These are phyloP conservation scores for Wickerhamomyces mucosus DNA, from an alignment of 805 yeast species.

Conservation along the genomic window DNA sequence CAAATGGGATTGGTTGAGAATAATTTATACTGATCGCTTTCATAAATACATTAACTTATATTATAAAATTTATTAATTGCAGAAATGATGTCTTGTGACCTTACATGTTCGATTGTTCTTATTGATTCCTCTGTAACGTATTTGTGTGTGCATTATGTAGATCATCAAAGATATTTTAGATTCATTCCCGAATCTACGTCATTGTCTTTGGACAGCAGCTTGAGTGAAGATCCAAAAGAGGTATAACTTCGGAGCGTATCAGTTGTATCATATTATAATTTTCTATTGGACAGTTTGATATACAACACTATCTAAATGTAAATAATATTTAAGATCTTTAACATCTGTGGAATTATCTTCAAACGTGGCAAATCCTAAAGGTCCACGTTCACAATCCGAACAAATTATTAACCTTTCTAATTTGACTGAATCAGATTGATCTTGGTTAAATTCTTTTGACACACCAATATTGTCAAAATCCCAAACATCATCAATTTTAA, in stretches of 20 bases:
- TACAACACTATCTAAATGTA: constrained; percentile 37
- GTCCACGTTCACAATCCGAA: constrained; percentile 74
- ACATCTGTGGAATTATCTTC: constrained; percentile 22
- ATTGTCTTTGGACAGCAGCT: background rate
- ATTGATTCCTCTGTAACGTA: too few relatives aligned
- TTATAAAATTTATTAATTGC: too few relatives aligned
- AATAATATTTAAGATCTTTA: constrained; percentile 31
- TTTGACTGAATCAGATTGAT: constrained; percentile 10
- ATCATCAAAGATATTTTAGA: too few relatives aligned
- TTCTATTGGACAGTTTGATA: constrained; percentile 22
- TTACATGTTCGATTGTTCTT: too few relatives aligned
- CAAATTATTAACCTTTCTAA: constrained; percentile 53
- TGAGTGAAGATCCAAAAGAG: background rate
- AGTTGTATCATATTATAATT: background rate
- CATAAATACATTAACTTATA: too few relatives aligned
- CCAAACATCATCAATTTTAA: constrained; percentile 54
- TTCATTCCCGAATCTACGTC: too few relatives aligned
- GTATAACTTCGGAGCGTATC: background rate
- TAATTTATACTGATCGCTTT: too few relatives aligned
- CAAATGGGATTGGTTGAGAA: too few relatives aligned
- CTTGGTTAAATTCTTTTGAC: constrained; percentile 26
- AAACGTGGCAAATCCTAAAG: constrained; percentile 57
- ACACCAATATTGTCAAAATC: constrained; percentile 76
- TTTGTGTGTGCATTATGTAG: too few relatives aligned
- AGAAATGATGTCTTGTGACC: too few relatives aligned